Conservation (phyloP, 257 asterid genomes). For the Gentiana dahurica region DNA sequence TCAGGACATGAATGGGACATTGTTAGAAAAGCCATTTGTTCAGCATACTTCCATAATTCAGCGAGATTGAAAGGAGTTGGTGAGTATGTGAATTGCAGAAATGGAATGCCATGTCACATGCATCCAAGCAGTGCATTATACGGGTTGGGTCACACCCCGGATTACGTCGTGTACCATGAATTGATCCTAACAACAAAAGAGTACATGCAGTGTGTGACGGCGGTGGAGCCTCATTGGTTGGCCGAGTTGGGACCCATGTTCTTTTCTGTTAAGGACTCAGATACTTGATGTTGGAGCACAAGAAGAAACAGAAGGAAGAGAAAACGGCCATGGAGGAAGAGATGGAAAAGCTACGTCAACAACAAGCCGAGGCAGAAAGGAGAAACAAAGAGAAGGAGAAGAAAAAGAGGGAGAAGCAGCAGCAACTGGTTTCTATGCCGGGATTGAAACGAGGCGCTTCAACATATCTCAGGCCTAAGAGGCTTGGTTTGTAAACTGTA, state of each 20-base stretch:
- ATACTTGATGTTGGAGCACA: constrained; percentile 72
- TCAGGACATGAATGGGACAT: constrained; percentile 91
- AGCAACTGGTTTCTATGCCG: constrained; percentile 60
- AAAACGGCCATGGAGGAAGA: constrained; percentile 95
- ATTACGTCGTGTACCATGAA: constrained; percentile 89
- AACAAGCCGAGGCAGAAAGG: constrained; percentile 43
- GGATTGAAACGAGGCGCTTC: constrained; percentile 68
- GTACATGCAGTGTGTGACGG: constrained; percentile 87
- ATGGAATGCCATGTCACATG: constrained; percentile 91
- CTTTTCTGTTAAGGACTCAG: constrained; percentile 86
- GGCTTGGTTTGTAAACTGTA: constrained; percentile 45
- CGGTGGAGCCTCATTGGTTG: constrained; percentile 95
- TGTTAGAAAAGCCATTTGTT: constrained; percentile 81
- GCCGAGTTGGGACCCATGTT: constrained; percentile 98
- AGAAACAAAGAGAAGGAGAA: constrained; percentile 45
- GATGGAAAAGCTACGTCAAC: constrained; percentile 73
- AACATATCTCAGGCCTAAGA: constrained; percentile 70
- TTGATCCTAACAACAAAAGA: constrained; percentile 72
- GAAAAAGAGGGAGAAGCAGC: constrained; percentile 55
- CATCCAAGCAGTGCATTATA: constrained; percentile 92
- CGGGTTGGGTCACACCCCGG: constrained; percentile 90
- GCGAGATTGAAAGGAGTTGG: constrained; percentile 80
- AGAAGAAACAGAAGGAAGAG: constrained; percentile 83
- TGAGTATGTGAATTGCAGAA: constrained; percentile 80
- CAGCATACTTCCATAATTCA: constrained; percentile 85